These are phyloP conservation scores for Conringia planisiliqua DNA, from an alignment of 345 rosid species.

Conservation along the genomic window DNA sequence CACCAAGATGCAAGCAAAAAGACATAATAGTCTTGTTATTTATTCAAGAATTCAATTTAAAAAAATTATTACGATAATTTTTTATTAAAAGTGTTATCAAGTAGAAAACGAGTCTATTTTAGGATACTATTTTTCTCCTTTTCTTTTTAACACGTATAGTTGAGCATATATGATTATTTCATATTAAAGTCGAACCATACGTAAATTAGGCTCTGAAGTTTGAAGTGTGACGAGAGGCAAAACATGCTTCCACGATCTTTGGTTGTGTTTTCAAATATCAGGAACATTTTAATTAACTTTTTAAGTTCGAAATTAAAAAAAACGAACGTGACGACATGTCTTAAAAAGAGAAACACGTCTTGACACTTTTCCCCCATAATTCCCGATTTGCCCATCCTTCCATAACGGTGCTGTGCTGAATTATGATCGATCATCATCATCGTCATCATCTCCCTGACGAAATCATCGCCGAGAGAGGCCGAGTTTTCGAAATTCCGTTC, in stretches of 20 bases:
- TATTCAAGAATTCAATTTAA: not conserved
- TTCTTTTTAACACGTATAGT: constrained; percentile 4
- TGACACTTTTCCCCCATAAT: constrained; percentile 33
- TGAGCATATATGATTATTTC: not conserved
- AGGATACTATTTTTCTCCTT: too few species aligned
- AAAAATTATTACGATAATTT: not conserved
- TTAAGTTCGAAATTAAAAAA: not conserved
- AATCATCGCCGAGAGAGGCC: not conserved
- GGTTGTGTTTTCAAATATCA: not conserved
- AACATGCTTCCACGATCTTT: constrained; percentile 36
- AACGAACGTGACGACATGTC: constrained; percentile 34
- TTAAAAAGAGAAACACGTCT: constrained; percentile 31
- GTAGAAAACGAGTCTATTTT: too few species aligned
- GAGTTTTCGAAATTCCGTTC: not conserved
- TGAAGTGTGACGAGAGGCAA: not conserved
- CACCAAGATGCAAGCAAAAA: not conserved
- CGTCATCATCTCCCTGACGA: constrained; percentile 8
- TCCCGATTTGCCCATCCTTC: constrained; percentile 36
- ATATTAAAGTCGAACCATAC: not conserved
- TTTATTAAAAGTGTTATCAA: too few species aligned
- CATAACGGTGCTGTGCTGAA: constrained; percentile 22
- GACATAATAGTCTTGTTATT: not conserved
- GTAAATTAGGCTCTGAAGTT: not conserved
- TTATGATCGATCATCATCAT: constrained; percentile 10
- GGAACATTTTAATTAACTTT: not conserved